A percentile compares a stretch with the other conserved stretches of the same genome.
phyloP scores from a whole-genome alignment of 148 eudicot genomes.

The Cornus kousa region DNA sequence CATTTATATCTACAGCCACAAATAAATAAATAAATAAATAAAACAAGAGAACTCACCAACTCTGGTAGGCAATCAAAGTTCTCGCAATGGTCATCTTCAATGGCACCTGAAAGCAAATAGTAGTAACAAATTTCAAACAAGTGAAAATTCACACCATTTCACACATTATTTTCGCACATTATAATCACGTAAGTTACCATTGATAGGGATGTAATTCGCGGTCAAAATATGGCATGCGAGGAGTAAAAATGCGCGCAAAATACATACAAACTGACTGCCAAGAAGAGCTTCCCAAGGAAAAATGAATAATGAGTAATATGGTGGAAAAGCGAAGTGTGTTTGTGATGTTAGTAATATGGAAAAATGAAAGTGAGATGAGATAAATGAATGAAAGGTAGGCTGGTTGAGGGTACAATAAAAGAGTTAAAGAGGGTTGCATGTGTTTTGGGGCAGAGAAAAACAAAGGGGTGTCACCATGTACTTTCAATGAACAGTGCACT shows the following conservation, averaged over 20 bases:
- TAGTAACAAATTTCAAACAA: too few relatives aligned
- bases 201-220: neutral
- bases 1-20: too few relatives aligned
- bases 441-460: slow-evolving; percentile 4
- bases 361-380: neutral
- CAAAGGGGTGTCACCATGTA: neutral
- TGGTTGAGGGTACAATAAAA: slow-evolving; percentile 3
- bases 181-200: too few relatives aligned
- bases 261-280: neutral
- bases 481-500: neutral
- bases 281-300: slow-evolving; percentile 3
- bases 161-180: too few relatives aligned
- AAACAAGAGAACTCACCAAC: too few relatives aligned
- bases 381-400: neutral
- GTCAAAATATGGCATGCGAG: slow-evolving; percentile 1
- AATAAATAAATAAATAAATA: too few relatives aligned
- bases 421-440: neutral
- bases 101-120: too few relatives aligned
- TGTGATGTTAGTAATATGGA: neutral
- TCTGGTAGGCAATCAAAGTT: too few relatives aligned
- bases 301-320: neutral
- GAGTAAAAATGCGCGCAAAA: neutral
- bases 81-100: too few relatives aligned
- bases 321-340: neutral
- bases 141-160: too few relatives aligned